Conservation (phyloP, 306 rosid species). For the Sechiopsis laciniata region DNA sequence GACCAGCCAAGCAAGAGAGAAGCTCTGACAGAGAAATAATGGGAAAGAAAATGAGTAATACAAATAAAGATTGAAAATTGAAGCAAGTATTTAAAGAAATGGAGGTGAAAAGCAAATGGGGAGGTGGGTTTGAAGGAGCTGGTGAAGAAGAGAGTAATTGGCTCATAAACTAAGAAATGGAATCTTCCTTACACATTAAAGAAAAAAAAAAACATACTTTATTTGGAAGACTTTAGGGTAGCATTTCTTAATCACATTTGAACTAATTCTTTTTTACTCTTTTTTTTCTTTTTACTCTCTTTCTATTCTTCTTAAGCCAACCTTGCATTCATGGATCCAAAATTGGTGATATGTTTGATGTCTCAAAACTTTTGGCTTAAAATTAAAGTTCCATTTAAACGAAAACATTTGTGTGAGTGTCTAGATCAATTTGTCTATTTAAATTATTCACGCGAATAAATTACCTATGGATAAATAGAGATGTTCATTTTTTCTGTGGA, state of each 20-base stretch:
- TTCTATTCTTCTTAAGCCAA: not conserved
- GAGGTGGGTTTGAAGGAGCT: constrained; percentile 19
- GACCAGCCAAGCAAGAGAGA: constrained; percentile 19
- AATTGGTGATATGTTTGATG: too few species aligned
- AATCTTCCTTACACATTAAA: constrained; percentile 14
- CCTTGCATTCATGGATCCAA: constrained; percentile 13
- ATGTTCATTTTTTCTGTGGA: too few species aligned
- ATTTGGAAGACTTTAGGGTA: constrained; percentile 41
- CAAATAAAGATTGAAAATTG: constrained; percentile 19
- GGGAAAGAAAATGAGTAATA: not conserved
- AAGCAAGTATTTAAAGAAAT: constrained; percentile 46
- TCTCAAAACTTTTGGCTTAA: too few species aligned
- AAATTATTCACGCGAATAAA: too few species aligned
- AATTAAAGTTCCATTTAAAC: too few species aligned
- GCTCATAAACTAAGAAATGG: not conserved
- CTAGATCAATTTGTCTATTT: too few species aligned
- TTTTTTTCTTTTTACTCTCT: too few species aligned
- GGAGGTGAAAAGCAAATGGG: constrained; percentile 31
- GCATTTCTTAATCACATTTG: constrained; percentile 47
- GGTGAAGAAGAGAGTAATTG: constrained; percentile 18
- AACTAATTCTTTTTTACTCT: constrained; percentile 36
- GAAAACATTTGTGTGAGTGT: too few species aligned
- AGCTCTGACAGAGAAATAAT: constrained; percentile 18
- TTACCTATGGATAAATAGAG: too few species aligned
- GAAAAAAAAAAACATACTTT: constrained; percentile 27